Evolutionary conservation across 1,139 yeast species (phyloP).

Genomic region (Taiozyma onychis): DNA sequence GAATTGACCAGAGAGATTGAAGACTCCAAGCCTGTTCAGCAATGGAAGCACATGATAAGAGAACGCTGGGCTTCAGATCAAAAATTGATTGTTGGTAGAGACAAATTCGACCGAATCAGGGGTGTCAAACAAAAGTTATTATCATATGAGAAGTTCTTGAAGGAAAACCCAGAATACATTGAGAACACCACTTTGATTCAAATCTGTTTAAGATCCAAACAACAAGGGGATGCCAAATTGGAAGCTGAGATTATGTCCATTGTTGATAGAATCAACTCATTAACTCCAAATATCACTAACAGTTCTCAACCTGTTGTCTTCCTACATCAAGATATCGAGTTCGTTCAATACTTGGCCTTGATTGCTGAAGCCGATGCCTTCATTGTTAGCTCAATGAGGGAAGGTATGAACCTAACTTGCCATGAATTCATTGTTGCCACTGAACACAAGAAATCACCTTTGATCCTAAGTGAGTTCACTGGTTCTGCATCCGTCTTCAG

Average conservation of each 20-base stretch:
- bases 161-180: slow-evolving; percentile 63
- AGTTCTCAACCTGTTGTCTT: slow-evolving; percentile 82
- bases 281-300: slow-evolving; percentile 69
- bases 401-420: slow-evolving; percentile 94
- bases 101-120: slow-evolving; percentile 79
- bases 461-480: slow-evolving; percentile 86
- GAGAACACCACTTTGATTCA: slow-evolving; percentile 74
- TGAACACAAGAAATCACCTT: slow-evolving; percentile 66
- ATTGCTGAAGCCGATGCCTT: slow-evolving; percentile 83
- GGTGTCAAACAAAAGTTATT: slow-evolving; percentile 84
- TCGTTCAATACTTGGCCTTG: slow-evolving; percentile 83
- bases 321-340: slow-evolving; percentile 82
- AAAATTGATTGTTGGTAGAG: slow-evolving; percentile 76
- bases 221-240: slow-evolving; percentile 43
- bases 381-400: slow-evolving; percentile 87
- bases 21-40: slow-evolving; percentile 45
- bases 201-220: slow-evolving; percentile 60
- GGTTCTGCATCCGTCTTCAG: slow-evolving; percentile 83
- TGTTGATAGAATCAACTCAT: slow-evolving; percentile 79
- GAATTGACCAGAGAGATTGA: slow-evolving; percentile 43
- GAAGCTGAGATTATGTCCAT: slow-evolving; percentile 72
- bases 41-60: slow-evolving; percentile 68
- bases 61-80: slow-evolving; percentile 68
- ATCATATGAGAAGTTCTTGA: slow-evolving; percentile 79
- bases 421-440: slow-evolving; percentile 89